Percentiles rank a stretch among this genome's conserved stretches.
Evolutionary conservation across 148 eudicot genomes (phyloP).

Genomic region (Agrostemma githago): DNA sequence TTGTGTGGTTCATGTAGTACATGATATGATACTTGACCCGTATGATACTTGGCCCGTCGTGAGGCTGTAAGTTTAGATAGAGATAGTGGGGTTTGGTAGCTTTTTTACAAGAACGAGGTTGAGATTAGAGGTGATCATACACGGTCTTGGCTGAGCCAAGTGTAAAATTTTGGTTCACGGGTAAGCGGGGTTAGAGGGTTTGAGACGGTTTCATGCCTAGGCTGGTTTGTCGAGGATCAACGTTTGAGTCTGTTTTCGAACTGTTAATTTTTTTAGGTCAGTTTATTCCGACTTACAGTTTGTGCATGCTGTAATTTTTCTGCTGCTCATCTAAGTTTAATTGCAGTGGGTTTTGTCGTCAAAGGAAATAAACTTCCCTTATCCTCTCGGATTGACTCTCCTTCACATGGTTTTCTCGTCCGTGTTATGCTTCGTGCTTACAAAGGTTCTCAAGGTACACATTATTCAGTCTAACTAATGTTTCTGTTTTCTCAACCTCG

Average conservation of each 20-base stretch:
- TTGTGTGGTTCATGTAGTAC: too few species aligned
- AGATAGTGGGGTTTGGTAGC: neutral
- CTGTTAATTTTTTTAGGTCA: neutral
- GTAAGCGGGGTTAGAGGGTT: too few species aligned
- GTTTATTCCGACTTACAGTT: neutral
- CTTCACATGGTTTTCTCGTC: slow-evolving; percentile 99
- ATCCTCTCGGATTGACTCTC: slow-evolving; percentile 94
- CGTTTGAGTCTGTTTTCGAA: too few species aligned
- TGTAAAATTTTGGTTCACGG: too few species aligned
- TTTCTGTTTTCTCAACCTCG: slow-evolving; percentile 8
- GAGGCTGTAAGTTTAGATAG: neutral
- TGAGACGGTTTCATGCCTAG: too few species aligned
- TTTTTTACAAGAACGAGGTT: neutral
- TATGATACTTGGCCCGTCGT: too few species aligned
- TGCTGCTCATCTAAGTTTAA: neutral
- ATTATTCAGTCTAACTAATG: neutral
- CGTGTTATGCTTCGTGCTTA: slow-evolving; percentile 73
- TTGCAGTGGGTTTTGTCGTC: slow-evolving; percentile 99
- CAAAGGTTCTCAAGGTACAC: slow-evolving; percentile 84
- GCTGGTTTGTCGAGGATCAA: too few species aligned
- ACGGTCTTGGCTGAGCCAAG: too few species aligned
- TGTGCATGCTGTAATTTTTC: too few species aligned
- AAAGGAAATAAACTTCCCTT: slow-evolving; percentile 94
- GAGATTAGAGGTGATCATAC: too few species aligned
- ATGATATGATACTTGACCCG: too few species aligned